Conservation (phyloP, 148 eudicot species). For the Rhododendron henanense region DNA sequence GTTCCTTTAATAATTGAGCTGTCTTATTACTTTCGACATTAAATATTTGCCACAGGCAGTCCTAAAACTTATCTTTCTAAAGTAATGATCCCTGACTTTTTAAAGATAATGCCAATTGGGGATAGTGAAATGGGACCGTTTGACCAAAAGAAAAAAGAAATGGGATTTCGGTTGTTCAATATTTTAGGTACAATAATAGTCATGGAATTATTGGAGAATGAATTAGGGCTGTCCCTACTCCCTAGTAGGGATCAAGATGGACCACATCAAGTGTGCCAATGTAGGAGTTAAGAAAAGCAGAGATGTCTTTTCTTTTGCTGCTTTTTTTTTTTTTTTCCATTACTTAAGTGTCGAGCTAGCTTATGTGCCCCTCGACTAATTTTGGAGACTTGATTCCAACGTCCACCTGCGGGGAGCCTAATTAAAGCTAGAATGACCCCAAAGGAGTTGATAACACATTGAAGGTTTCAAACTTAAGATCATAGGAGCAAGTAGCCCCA, state of each 20-base stretch:
- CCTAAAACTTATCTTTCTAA: background rate
- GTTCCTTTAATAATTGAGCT: background rate
- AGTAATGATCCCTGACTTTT: background rate
- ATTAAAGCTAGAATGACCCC: no score
- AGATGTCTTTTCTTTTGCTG: background rate
- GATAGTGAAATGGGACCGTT: background rate
- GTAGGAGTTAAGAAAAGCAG: background rate
- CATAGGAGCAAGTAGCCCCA: no score
- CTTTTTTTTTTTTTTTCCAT: background rate
- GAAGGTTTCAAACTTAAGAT: no score
- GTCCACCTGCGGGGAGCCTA: no score
- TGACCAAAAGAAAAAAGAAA: background rate
- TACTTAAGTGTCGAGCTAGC: no score
- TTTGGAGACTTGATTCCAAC: no score
- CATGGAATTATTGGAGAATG: background rate
- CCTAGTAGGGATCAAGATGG: background rate
- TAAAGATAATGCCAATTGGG: background rate
- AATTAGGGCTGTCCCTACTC: background rate
- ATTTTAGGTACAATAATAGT: background rate
- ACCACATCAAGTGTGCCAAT: background rate
- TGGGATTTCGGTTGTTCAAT: background rate
- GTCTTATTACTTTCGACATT: background rate
- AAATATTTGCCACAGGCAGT: background rate
- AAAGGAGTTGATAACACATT: no score
- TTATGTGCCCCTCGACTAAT: no score